Base-by-base conservation (phyloP, 768 basidiomycete genomes). In the Suillus decipiens region DNA sequence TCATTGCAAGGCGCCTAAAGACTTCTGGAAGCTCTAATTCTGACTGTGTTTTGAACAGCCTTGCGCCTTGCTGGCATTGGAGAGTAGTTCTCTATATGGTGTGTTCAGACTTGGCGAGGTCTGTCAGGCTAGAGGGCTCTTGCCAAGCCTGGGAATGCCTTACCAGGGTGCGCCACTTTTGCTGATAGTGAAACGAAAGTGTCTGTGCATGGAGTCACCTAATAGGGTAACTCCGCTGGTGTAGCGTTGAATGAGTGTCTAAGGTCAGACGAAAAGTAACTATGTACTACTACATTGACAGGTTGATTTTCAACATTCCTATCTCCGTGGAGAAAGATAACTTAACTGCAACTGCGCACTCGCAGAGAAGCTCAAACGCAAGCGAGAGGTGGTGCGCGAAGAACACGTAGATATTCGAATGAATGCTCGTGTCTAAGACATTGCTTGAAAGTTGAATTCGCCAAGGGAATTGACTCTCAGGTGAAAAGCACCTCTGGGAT, bases 401-500 rank as follows among this genome's bases (percentile, higher is more conserved):
- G 72, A 72, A 37, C 87, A 92, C 67, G 72, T 79, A 24, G 91
- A 93, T 72, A 83, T 93, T 36, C 80, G 90, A 61, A 79, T 85
- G 78, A 93, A 93, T 64, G 66, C 69, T 2, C 78, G 83, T 8
- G 85, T 89, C 34, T 66, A 85, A 80, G 75, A 80, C 81, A 6
- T 74, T 92, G 76, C 69, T 85, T 10, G n/a, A n/a, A n/a, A n/a
- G n/a, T n/a, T n/a, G 78, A 79, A 9, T 89, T 85, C 65, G 78
- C 90, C 59, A 70, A 71, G 53, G 74, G 74, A 0, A 60, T 71
- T 60, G 65, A 71, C 14, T 45, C 67, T 41, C 65, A 62, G 14
- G 15, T 14, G 45, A 31, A 24, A 7, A 1, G 19, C 3, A 39
- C 61, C 0, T 19, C 3, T 3, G 67, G 64, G 3, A 1, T 39